Evolutionary conservation across 148 eudicot species (phyloP).

Genomic region (Euryodendron excelsum): DNA sequence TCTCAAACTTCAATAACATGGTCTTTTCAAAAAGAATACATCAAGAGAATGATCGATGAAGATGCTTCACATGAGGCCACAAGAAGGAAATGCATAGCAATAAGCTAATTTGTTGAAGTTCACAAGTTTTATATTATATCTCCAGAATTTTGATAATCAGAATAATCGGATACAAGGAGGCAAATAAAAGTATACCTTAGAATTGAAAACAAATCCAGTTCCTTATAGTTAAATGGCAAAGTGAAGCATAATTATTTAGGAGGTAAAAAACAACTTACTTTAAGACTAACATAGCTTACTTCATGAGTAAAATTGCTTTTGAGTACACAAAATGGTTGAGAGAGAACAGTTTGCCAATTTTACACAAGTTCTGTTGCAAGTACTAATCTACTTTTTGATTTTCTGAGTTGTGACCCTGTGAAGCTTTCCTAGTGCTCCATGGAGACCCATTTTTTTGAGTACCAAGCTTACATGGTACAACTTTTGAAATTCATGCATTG

Average conservation of each 20-base stretch:
- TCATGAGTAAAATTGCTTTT: too few relatives aligned
- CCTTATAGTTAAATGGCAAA: neutral
- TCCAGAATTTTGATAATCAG: too few relatives aligned
- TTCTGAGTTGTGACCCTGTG: neutral
- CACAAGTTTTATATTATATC: too few relatives aligned
- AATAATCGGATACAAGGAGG: neutral
- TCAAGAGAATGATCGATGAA: neutral
- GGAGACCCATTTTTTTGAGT: too few relatives aligned
- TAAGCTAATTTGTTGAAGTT: neutral
- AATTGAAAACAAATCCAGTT: neutral
- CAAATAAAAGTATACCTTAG: neutral
- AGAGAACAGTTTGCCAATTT: neutral
- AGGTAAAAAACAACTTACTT: neutral
- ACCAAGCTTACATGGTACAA: neutral
- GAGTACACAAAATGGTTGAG: neutral
- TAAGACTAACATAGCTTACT: neutral
- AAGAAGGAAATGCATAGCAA: neutral
- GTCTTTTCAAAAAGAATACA: too few relatives aligned
- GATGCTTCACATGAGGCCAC: neutral
- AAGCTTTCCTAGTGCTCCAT: neutral
- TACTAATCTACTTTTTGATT: neutral
- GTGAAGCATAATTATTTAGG: neutral
- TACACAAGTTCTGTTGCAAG: neutral
- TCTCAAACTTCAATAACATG: neutral
- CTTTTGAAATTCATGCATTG: neutral